Percentiles rank a stretch among this genome's conserved stretches.
These are phyloP conservation scores for Botrytis elliptica DNA, from an alignment of 2,329 filamentous ascomycete species.

Conservation along the genomic window DNA sequence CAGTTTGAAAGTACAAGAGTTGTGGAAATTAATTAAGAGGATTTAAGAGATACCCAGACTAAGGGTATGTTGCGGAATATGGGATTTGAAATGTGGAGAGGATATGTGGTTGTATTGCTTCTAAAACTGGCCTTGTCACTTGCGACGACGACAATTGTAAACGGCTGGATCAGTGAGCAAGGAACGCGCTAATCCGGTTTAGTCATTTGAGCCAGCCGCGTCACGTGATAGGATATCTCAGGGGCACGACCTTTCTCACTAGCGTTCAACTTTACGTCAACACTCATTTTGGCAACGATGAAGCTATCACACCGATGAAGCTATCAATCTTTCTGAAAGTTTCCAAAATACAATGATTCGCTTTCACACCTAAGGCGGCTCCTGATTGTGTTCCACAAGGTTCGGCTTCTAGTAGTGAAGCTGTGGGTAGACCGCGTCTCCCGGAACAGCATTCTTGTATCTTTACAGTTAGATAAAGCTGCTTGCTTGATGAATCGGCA, in stretches of 20 bases:
- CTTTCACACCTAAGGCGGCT: not conserved
- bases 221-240: conserved; percentile 1
- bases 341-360: not conserved
- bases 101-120: conserved; percentile 16
- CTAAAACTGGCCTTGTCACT: conserved; percentile 12
- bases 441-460: not conserved
- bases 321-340: not conserved
- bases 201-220: not conserved
- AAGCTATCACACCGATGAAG: not conserved
- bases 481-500: not conserved
- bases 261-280: not conserved
- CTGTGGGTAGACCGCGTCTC: not conserved
- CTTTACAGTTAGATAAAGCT: not conserved
- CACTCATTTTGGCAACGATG: not conserved
- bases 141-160: conserved; percentile 16
- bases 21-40: conserved; percentile 29
- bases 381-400: not conserved
- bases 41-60: conserved; percentile 30
- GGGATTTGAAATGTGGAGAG: conserved; percentile 17
- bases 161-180: conserved; percentile 10
- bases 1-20: conserved; percentile 20
- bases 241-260: not conserved
- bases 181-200: conserved; percentile 6
- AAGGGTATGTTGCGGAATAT: conserved; percentile 1
- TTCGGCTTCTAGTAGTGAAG: not conserved